Conservation (phyloP, 257 asterid genomes). For the Leonotis leonurus region DNA sequence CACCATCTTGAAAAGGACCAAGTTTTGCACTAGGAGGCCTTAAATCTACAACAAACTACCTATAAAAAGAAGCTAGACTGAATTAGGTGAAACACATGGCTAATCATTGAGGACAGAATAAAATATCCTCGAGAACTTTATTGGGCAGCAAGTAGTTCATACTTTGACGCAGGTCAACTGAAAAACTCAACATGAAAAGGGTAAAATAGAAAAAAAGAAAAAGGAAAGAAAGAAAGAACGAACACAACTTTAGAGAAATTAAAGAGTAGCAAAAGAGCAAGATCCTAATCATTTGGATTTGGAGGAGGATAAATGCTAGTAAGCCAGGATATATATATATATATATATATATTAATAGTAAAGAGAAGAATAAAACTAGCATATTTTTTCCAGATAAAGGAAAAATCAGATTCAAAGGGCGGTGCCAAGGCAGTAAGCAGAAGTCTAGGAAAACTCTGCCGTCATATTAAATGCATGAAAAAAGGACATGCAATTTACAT, state of each 20-base stretch:
- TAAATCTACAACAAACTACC: neutral
- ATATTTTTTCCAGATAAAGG: neutral
- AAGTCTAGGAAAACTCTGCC: conserved; percentile 9
- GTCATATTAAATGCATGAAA: conserved; percentile 30
- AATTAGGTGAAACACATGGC: neutral
- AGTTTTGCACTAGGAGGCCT: neutral
- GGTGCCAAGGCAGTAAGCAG: conserved; percentile 6
- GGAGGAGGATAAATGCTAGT: conserved; percentile 12
- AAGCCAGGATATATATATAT: neutral
- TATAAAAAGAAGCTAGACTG: neutral
- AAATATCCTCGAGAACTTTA: conserved; percentile 11
- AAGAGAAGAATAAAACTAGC: neutral
- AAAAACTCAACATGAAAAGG: neutral
- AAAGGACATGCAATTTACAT: conserved; percentile 4
- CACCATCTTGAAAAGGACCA: neutral
- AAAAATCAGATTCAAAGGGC: conserved; percentile 15
- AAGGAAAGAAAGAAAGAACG: no score
- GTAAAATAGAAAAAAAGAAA: no score
- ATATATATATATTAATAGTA: neutral
- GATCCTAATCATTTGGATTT: conserved; percentile 11
- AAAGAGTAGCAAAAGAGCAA: neutral
- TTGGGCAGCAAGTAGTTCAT: conserved; percentile 23
- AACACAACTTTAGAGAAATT: neutral
- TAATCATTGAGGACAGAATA: neutral
- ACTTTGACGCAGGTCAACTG: conserved; percentile 25